Conservation (phyloP, 2,329 filamentous ascomycete genomes). For the Aureobasidium sp. region DNA sequence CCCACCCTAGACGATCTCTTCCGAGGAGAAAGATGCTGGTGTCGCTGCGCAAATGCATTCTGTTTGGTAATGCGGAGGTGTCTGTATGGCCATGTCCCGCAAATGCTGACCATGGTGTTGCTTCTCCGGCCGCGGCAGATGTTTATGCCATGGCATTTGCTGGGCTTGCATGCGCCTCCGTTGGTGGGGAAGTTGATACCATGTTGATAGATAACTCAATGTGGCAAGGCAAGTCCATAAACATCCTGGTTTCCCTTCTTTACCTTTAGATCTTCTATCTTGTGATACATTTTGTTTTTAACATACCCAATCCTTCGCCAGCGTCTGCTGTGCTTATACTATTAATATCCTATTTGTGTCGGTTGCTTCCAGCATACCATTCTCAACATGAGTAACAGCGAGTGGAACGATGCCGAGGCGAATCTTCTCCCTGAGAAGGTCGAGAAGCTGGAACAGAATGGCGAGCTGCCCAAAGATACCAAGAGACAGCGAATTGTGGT, state of each 20-base stretch:
- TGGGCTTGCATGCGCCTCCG: neutral
- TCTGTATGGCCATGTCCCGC: neutral
- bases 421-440: conserved; percentile 38
- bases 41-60: neutral
- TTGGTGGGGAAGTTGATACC: neutral
- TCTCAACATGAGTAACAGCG: conserved; percentile 32
- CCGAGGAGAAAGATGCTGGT: conserved; percentile 9
- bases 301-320: neutral
- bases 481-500: conserved; percentile 64
- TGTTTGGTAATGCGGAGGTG: conserved; percentile 6
- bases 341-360: neutral
- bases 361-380: neutral
- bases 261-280: neutral
- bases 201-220: conserved; percentile 1
- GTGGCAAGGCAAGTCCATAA: conserved; percentile 6
- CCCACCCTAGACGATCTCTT: neutral
- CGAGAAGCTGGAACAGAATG: conserved; percentile 25
- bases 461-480: conserved; percentile 26
- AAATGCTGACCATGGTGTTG: neutral
- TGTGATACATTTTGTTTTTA: conserved; percentile 1
- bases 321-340: conserved; percentile 5
- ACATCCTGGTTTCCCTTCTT: neutral
- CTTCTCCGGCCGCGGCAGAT: conserved; percentile 11
- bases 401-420: conserved; percentile 39
- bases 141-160: conserved; percentile 13